Conservation (phyloP, 192 early-diverging fungal species). For the Linnemannia schmuckeri region DNA sequence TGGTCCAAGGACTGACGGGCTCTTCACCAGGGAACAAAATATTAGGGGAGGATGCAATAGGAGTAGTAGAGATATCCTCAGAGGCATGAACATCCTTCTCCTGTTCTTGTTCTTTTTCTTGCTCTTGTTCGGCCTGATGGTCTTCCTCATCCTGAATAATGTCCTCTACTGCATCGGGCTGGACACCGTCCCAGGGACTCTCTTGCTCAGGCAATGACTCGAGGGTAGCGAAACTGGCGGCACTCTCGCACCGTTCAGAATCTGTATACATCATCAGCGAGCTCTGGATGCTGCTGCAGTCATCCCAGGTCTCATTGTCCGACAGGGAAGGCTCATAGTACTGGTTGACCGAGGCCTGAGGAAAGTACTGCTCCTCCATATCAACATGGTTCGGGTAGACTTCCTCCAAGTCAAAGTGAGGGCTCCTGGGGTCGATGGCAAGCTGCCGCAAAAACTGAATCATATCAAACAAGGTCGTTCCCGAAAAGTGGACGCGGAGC, state of each 20-base stretch:
- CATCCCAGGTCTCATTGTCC: conserved; percentile 48
- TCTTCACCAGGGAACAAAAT: conserved; percentile 29
- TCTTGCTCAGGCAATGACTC: conserved; percentile 31
- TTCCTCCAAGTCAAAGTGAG: conserved; percentile 52
- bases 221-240: conserved; percentile 31
- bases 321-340: conserved; percentile 34
- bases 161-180: not conserved
- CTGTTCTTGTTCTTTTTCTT: conserved; percentile 10
- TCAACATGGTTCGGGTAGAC: conserved; percentile 16
- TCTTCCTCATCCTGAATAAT: not conserved
- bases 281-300: conserved; percentile 36
- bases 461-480: conserved; percentile 52
- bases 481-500: conserved; percentile 45
- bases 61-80: not conserved
- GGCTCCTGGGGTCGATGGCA: conserved; percentile 42
- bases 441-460: conserved; percentile 32
- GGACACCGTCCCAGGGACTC: conserved; percentile 41
- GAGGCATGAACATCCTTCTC: conserved; percentile 3
- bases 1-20: conserved; percentile 11
- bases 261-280: conserved; percentile 45
- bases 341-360: conserved; percentile 37
- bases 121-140: not conserved
- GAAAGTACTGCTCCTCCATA: conserved; percentile 37
- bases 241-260: conserved; percentile 35
- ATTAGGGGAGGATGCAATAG: not conserved